Base-by-base conservation (phyloP, 2,329 filamentous ascomycete species). In the Alternaria sp. region DNA sequence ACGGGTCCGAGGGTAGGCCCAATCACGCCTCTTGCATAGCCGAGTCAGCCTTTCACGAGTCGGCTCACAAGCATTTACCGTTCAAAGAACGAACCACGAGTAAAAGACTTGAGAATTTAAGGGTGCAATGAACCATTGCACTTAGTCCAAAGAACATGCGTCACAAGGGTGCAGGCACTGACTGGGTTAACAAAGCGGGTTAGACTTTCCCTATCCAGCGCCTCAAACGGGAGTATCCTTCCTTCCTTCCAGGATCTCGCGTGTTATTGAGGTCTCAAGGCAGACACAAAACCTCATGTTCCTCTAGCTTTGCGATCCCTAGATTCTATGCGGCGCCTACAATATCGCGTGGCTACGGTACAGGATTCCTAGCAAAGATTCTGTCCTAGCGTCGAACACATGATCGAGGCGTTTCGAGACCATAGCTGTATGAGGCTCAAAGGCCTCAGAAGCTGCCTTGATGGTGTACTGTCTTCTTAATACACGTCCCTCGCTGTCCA, bases 401-500 rank as follows among this genome's bases (percentile, higher is more conserved):
- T 6, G 23, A 54, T 10, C 17, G 13, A 28, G 54, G 30, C 43
- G 12, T 43, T 23, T 54, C 45, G 51, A 45, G 54, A 21, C 46
- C 57, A 32, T 32, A 21, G 40, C 32, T 52, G 43, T 21, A 43
- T 49, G n/a, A 40, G 52, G 52, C 52, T 26, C n/a, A 32, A 21
- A 55, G 44, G 28, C 13, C 17, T 55, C 26, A 23, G 30, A 26
- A 26, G 7, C 58, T 26, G 40, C 12, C 17, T 47, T 26, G 57
- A 43, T 36, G n/a, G 3, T 21, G 52, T n/a, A 36, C 26, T 28
- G 36, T 32, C 21, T 51, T 4, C 19, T 60, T 25, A 50, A n/a
- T 56, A 43, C 12, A 49, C 54, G 36, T 50, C 57, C 17, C 50
- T 49, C 13, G 56, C 30, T 21, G 77, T 77, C 77, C 80, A 82